Conservation (phyloP, 2,329 filamentous ascomycete genomes). For the Corinectria fuckeliana region DNA sequence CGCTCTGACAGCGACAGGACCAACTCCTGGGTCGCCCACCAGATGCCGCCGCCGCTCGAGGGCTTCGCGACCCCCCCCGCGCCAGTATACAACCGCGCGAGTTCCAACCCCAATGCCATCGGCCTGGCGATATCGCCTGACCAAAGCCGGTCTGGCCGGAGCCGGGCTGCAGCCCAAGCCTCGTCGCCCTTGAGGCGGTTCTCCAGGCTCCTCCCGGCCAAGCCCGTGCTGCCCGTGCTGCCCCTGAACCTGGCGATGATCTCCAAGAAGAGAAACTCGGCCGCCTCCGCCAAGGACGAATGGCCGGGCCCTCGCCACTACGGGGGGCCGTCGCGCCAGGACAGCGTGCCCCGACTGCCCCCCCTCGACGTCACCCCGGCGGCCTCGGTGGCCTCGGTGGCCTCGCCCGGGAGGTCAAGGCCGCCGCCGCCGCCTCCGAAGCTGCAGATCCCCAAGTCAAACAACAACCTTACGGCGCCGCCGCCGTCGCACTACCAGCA, state of each 20-base stretch:
- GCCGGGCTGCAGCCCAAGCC: constrained; percentile 30
- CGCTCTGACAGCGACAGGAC: constrained; percentile 31
- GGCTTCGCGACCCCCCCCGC: constrained; percentile 28
- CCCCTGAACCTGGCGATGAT: constrained; percentile 25
- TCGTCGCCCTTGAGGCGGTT: constrained; percentile 40
- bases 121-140: constrained; percentile 53
- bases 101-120: constrained; percentile 47
- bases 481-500: constrained; percentile 27
- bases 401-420: constrained; percentile 25
- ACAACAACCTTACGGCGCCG: constrained; percentile 1
- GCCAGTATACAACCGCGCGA: constrained; percentile 38
- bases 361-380: constrained; percentile 18
- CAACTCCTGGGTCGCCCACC: constrained; percentile 38
- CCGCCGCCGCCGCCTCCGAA: constrained; percentile 36
- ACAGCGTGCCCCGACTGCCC: constrained; percentile 20
- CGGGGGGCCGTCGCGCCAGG: constrained; percentile 4
- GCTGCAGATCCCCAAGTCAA: constrained; percentile 38
- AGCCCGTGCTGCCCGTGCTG: constrained; percentile 49
- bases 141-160: constrained; percentile 28
- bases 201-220: constrained; percentile 55
- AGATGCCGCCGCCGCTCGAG: constrained; percentile 30
- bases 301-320: constrained; percentile 21
- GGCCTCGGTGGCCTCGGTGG: constrained; percentile 5
- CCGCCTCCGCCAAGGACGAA: constrained; percentile 21
- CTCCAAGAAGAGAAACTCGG: constrained; percentile 26